Percentiles rank a stretch among this genome's conserved stretches.
Evolutionary conservation across 176 grass and related monocot genomes (phyloP).

Genomic region (Dendrocalamus sinicus): DNA sequence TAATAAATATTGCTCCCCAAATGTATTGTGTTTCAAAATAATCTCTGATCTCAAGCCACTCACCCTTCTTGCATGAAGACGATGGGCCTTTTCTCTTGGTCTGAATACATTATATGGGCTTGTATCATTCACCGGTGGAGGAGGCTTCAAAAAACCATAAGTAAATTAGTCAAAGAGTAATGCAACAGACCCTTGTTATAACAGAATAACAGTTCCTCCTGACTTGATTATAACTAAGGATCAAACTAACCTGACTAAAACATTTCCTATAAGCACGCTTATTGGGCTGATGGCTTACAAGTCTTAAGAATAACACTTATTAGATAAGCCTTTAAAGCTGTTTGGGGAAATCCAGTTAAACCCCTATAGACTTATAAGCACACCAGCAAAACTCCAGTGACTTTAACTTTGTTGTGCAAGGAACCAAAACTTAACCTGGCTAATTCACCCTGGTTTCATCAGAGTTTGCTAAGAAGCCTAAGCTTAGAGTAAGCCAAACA

Average conservation of each 20-base stretch:
- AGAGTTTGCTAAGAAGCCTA: not conserved
- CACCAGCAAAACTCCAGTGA: not conserved
- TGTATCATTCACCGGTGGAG: slow-evolving; percentile 93
- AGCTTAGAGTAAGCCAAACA: slow-evolving; percentile 1
- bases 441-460: not conserved
- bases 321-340: not conserved
- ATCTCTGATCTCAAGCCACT: slow-evolving; percentile 31
- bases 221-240: slow-evolving; percentile 7
- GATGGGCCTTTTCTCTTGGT: slow-evolving; percentile 93
- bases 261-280: not conserved
- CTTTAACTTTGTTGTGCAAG: slow-evolving; percentile 2
- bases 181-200: slow-evolving; percentile 25
- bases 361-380: not conserved
- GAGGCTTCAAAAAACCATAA: slow-evolving; percentile 69
- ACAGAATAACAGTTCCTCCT: slow-evolving; percentile 4
- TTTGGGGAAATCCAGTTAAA: slow-evolving; percentile 8
- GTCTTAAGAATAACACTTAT: not conserved
- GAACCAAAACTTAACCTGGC: not conserved
- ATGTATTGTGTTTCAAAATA: slow-evolving; percentile 26
- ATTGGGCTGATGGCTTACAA: slow-evolving; percentile 3
- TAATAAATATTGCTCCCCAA: not conserved
- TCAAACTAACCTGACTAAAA: not conserved
- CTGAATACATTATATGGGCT: slow-evolving; percentile 99
- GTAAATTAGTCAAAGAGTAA: slow-evolving; percentile 43
- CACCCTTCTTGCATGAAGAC: slow-evolving; percentile 98